Evolutionary conservation across 805 yeast species (phyloP).

Genomic region (Metschnikowia colocasiae): DNA sequence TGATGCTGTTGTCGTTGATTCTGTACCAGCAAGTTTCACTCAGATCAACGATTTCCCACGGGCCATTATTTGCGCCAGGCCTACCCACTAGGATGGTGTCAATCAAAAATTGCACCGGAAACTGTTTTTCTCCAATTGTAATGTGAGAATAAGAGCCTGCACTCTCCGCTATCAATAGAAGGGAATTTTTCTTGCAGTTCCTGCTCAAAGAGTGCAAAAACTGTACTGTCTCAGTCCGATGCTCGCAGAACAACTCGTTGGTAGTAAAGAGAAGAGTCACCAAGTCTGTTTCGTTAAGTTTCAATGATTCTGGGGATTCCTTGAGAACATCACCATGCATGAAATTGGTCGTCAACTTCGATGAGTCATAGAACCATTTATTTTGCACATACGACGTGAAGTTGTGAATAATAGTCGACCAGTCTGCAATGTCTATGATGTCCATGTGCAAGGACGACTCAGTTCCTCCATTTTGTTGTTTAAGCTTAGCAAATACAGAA

Average conservation of each 20-base stretch:
- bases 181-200: constrained; percentile 53
- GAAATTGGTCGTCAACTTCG: constrained; percentile 28
- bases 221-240: constrained; percentile 56
- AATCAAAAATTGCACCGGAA: constrained; percentile 78
- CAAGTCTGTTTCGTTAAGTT: constrained; percentile 34
- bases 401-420: constrained; percentile 53
- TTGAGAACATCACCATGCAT: constrained; percentile 30
- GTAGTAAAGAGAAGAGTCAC: constrained; percentile 81
- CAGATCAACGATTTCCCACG: constrained; percentile 63
- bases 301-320: constrained; percentile 14
- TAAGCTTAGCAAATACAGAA: constrained; percentile 48
- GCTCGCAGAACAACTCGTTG: constrained; percentile 75
- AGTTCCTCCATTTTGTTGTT: constrained; percentile 31
- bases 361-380: constrained; percentile 49
- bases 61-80: constrained; percentile 39
- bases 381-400: constrained; percentile 42
- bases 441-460: constrained; percentile 42
- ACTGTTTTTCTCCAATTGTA: constrained; percentile 66
- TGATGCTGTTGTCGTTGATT: constrained; percentile 43
- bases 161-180: constrained; percentile 71
- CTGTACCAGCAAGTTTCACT: constrained; percentile 85
- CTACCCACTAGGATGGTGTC: constrained; percentile 66
- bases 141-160: constrained; percentile 89
- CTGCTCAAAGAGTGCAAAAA: constrained; percentile 35
- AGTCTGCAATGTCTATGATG: constrained; percentile 75